A percentile compares a stretch with the other conserved stretches of the same genome.
These are phyloP conservation scores for Pichia membranifaciens DNA, from an alignment of 805 yeast species.

Conservation along the genomic window DNA sequence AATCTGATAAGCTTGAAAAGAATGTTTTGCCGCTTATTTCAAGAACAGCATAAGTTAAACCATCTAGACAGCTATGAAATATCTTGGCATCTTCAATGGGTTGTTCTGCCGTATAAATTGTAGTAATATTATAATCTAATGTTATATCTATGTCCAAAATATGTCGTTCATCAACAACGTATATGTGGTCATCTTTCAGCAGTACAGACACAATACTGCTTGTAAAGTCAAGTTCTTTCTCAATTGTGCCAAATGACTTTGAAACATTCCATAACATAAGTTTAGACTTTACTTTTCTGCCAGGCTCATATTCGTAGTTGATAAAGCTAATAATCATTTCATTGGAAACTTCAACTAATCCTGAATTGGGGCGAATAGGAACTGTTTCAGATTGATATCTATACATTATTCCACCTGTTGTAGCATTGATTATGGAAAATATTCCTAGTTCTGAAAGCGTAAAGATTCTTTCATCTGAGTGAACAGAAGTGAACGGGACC, in stretches of 20 bases:
- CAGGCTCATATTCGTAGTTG: conserved; percentile 12
- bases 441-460: conserved; percentile 26
- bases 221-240: conserved; percentile 16
- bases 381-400: conserved; percentile 26
- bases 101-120: neutral
- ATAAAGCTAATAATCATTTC: conserved; percentile 15
- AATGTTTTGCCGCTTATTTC: neutral
- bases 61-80: neutral
- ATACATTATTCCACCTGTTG: conserved; percentile 25
- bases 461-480: conserved; percentile 16
- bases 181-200: conserved; percentile 1
- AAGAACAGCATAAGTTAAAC: neutral
- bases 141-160: conserved; percentile 9
- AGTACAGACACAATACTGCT: conserved; percentile 16
- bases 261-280: conserved; percentile 19
- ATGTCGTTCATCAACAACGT: conserved; percentile 9
- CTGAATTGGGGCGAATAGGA: conserved; percentile 10
- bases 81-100: neutral
- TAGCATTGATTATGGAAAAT: conserved; percentile 23
- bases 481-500: conserved; percentile 20
- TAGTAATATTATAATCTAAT: neutral
- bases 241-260: conserved; percentile 10
- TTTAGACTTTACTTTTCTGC: conserved; percentile 4
- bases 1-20: neutral
- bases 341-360: conserved; percentile 12